Base-by-base conservation (phyloP, 2,329 filamentous ascomycete genomes). In the Nemania serpens region DNA sequence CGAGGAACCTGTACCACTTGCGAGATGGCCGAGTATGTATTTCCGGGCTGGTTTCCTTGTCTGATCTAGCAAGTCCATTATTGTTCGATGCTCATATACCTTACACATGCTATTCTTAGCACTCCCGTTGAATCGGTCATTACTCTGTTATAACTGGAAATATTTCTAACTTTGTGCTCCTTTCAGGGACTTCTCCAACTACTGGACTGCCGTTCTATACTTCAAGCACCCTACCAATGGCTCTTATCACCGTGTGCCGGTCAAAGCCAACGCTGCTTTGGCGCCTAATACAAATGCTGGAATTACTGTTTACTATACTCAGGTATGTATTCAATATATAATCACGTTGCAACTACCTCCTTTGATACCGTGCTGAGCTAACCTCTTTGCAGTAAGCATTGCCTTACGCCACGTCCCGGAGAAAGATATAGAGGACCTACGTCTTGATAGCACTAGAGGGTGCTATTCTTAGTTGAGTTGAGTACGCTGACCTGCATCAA, bases 161-260 rank as follows among this genome's bases (percentile, higher is more conserved):
- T 12, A 3, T 39, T 46, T 36, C 33, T 69, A 50, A 71, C 67
- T 48, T 58, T 64, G 3, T 63, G 67, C 1, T 37, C 39, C 5
- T 22, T 5, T 18, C 15, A 58, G 55, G 60, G 71, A 73, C 57
- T 72, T 73, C 39, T 69, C 66, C 41, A 73, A 73, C 59, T 73
- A 73, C 62, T 72, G 71, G 71, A 73, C 71, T n/a, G 70, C 71
- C 5, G 70, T 72, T n/a, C 43, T 73, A 12, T 73, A 72, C 63
- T 72, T 73, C 67, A 71, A 73, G 62, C 71, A 73, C 55, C 70
- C 70, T 10, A 66, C 66, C 4, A 73, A 73, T 57, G 71, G 71
- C 34, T 70, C 70, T n/a, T 73, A 73, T 50, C 68, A 73, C 58
- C 69, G 71, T 18, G 71, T 73, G n/a, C 70, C 71, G 4, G 61